Conservation (phyloP, 176 grass and related monocot species). For the Aegilops tauschii region DNA sequence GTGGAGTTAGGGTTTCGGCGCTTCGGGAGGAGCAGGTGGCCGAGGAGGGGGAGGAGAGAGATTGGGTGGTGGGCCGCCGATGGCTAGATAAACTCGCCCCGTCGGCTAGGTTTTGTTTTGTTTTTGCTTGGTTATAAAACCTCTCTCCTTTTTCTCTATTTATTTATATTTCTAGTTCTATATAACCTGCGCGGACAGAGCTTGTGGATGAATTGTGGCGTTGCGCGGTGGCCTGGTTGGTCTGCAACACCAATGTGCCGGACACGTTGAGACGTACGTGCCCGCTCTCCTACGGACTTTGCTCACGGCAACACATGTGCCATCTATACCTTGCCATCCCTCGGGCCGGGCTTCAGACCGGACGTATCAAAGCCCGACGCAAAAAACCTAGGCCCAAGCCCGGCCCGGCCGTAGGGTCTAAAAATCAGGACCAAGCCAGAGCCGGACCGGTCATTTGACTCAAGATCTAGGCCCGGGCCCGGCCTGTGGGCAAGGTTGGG, state of each 20-base stretch:
- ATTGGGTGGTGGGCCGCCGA: slow-evolving; percentile 19
- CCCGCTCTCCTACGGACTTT: background rate
- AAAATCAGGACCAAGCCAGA: no score
- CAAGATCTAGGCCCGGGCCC: no score
- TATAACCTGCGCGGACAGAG: background rate
- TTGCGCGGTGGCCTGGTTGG: slow-evolving; percentile 10
- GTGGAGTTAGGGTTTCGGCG: slow-evolving; percentile 50
- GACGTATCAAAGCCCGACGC: no score
- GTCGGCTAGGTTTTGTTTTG: background rate
- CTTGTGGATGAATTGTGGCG: background rate
- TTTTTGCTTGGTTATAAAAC: background rate
- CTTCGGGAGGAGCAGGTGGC: slow-evolving; percentile 13
- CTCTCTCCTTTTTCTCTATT: background rate
- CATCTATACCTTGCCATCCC: no score
- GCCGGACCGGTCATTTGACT: no score
- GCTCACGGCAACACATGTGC: background rate
- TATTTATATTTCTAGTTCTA: background rate
- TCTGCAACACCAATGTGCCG: background rate
- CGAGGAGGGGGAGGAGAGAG: slow-evolving; percentile 6
- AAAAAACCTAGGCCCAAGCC: no score
- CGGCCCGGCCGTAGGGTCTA: no score
- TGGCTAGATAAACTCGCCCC: slow-evolving; percentile 35
- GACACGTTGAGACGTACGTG: background rate
- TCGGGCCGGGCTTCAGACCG: no score
- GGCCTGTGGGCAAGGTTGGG: no score